A percentile compares a stretch with the other conserved stretches of the same genome.
These are phyloP conservation scores for Nemania sp. DNA, from an alignment of 2,329 filamentous ascomycete species.

Conservation along the genomic window DNA sequence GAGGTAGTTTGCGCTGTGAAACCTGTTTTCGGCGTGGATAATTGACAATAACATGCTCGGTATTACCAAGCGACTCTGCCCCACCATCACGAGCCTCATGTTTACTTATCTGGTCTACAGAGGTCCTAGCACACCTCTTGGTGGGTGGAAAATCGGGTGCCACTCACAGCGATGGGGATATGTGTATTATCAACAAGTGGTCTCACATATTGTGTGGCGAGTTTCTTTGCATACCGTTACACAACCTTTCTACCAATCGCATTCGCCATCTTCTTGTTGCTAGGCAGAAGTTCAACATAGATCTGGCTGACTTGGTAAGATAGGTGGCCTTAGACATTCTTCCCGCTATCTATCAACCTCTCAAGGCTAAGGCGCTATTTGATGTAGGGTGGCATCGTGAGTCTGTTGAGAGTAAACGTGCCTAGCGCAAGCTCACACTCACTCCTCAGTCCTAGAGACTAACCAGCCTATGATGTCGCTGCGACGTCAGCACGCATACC, in stretches of 20 bases:
- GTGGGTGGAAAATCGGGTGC: not conserved
- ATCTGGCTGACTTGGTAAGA: not conserved
- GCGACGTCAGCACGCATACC: conserved; percentile 49
- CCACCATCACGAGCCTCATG: not conserved
- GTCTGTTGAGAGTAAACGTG: too few relatives aligned
- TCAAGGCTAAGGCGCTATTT: not conserved
- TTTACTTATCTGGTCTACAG: not conserved
- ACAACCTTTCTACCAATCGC: conserved; percentile 6
- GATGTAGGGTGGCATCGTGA: not conserved
- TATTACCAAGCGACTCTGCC: not conserved
- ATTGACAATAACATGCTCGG: not conserved
- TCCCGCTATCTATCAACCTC: not conserved
- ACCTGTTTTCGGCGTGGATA: conserved; percentile 3
- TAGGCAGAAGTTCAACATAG: conserved; percentile 2
- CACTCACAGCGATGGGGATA: not conserved
- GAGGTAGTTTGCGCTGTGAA: conserved; percentile 9
- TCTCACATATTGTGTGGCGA: conserved; percentile 4
- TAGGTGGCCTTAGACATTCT: conserved; percentile 8
- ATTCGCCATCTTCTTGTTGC: not conserved
- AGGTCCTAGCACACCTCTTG: not conserved
- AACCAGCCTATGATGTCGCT: conserved; percentile 44
- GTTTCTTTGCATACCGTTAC: not conserved
- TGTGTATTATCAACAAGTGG: not conserved
- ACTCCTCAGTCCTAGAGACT: not conserved
- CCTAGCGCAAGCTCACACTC: not conserved